Evolutionary conservation across 2,329 filamentous ascomycete genomes (phyloP).

Genomic region (Magnaporthiopsis rhizophila): DNA sequence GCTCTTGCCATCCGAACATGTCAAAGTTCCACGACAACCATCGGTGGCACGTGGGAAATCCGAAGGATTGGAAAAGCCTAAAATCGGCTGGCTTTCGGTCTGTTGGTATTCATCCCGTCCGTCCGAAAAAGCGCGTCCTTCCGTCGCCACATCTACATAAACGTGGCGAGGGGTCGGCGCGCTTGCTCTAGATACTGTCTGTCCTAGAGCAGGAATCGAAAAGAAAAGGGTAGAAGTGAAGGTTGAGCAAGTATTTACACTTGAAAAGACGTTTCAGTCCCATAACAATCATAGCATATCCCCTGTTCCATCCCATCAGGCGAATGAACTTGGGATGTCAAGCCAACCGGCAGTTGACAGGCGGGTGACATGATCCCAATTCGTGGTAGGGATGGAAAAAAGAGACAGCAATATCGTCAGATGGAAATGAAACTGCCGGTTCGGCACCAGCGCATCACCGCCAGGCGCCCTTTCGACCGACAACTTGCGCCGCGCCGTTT

Average conservation of each 20-base stretch:
- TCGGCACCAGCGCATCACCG: background rate
- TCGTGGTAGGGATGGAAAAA: background rate
- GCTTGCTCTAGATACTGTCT: background rate
- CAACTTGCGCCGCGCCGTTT: background rate
- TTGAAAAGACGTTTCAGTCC: background rate
- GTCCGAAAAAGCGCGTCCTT: background rate
- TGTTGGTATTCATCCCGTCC: background rate
- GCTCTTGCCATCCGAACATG: too few relatives aligned
- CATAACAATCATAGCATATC: background rate
- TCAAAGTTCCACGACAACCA: too few relatives aligned
- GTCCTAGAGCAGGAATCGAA: background rate
- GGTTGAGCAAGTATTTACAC: conserved; percentile 4
- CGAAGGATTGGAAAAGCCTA: background rate
- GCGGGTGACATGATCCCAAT: background rate
- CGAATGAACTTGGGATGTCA: background rate
- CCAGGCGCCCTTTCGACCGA: background rate
- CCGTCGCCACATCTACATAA: background rate
- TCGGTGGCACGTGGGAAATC: background rate
- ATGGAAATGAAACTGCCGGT: background rate
- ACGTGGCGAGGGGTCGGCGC: background rate
- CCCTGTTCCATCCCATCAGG: background rate
- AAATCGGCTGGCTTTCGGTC: background rate
- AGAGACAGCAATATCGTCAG: background rate
- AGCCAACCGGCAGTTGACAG: background rate
- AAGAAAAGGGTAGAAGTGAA: background rate